These are phyloP conservation scores for Wickerhamiella pararugosa DNA, from an alignment of 1,139 yeast species.

Conservation along the genomic window DNA sequence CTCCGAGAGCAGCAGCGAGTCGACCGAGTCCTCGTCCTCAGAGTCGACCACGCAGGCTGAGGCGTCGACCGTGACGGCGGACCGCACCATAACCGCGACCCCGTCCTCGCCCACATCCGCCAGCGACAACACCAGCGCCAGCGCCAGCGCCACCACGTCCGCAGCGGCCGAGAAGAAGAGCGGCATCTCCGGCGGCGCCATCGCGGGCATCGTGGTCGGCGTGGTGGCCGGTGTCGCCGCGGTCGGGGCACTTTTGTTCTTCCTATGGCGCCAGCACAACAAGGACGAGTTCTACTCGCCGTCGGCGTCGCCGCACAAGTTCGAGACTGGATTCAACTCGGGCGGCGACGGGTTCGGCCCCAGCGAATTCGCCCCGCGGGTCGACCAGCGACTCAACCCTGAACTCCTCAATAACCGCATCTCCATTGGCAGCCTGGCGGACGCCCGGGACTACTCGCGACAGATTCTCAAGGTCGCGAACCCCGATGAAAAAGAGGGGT, in stretches of 20 bases:
- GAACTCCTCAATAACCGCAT: slow-evolving; percentile 56
- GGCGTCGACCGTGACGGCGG: slow-evolving; percentile 4
- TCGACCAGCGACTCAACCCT: slow-evolving; percentile 56
- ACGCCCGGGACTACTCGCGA: slow-evolving; percentile 61
- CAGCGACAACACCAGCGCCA: slow-evolving; percentile 9
- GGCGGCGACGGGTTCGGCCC: slow-evolving; percentile 23
- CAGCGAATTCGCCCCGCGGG: slow-evolving; percentile 48
- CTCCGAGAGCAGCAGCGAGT: neutral
- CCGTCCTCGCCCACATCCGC: slow-evolving; percentile 9
- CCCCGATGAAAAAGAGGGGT: slow-evolving; percentile 34
- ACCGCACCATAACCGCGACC: slow-evolving; percentile 5
- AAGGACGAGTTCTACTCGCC: slow-evolving; percentile 31
- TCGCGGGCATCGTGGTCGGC: slow-evolving; percentile 59
- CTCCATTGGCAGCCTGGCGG: slow-evolving; percentile 63
- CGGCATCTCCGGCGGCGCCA: slow-evolving; percentile 32
- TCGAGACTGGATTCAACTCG: slow-evolving; percentile 30
- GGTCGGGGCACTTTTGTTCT: slow-evolving; percentile 32
- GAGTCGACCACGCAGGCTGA: slow-evolving; percentile 8
- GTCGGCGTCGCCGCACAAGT: slow-evolving; percentile 24
- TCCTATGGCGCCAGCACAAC: slow-evolving; percentile 33
- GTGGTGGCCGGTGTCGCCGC: slow-evolving; percentile 36
- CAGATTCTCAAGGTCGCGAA: slow-evolving; percentile 62
- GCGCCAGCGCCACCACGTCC: slow-evolving; percentile 13
- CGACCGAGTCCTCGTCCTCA: slow-evolving; percentile 9
- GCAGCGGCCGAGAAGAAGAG: slow-evolving; percentile 15